Percentiles rank a stretch among this genome's conserved stretches.
These are phyloP conservation scores for Rhodotorula toruloides DNA, from an alignment of 768 basidiomycete genomes.

Conservation along the genomic window DNA sequence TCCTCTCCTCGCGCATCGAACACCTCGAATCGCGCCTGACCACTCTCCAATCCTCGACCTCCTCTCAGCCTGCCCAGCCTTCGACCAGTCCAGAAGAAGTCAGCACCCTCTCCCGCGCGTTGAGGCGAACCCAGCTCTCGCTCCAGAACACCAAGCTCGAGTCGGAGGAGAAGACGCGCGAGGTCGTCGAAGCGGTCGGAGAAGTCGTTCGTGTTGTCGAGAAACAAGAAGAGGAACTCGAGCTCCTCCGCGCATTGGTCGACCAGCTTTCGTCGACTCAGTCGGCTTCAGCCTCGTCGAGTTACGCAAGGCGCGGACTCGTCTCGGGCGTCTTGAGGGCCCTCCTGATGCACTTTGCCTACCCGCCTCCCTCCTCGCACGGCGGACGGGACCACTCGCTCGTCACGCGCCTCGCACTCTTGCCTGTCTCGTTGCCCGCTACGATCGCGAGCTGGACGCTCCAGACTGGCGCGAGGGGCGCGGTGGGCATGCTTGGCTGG, in stretches of 20 bases:
- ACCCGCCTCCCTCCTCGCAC: no score
- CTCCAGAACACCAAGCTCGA: no score
- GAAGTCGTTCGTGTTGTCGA: neutral
- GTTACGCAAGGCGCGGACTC: no score
- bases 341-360: neutral
- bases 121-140: neutral
- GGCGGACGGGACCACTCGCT: neutral
- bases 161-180: neutral
- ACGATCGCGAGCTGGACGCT: constrained; percentile 11
- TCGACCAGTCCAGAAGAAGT: neutral
- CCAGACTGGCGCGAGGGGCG: neutral
- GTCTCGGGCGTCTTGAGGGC: neutral
- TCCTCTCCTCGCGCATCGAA: constrained; percentile 30
- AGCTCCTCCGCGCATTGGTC: neutral
- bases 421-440: constrained; percentile 20
- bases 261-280: no score
- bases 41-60: no score
- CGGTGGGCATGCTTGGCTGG: neutral
- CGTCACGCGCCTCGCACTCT: constrained; percentile 4
- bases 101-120: no score
- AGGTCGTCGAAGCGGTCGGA: neutral
- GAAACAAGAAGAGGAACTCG: neutral
- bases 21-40: constrained; percentile 39
- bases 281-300: no score
- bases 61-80: no score